Conservation (phyloP, 805 yeast genomes). For the Candida peoriensis region DNA sequence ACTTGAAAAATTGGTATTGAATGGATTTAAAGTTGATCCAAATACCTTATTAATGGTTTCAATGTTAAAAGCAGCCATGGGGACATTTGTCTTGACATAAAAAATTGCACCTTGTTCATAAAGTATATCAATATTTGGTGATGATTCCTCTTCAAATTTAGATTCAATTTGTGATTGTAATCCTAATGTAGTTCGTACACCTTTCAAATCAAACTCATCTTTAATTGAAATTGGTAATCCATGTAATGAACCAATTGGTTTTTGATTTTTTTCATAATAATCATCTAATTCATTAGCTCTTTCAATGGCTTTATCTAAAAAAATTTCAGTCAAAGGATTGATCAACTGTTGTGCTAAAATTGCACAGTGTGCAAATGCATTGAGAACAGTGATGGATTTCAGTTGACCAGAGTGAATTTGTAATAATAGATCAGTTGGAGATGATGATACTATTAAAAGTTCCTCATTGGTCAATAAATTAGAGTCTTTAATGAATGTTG, state of each 20-base stretch:
- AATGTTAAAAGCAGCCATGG: conserved; percentile 41
- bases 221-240: conserved; percentile 62
- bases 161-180: conserved; percentile 32
- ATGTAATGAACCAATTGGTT: conserved; percentile 56
- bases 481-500: conserved; percentile 1
- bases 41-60: conserved; percentile 38
- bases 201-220: conserved; percentile 33
- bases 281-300: conserved; percentile 50
- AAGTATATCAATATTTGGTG: conserved; percentile 34
- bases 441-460: conserved; percentile 33
- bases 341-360: conserved; percentile 47
- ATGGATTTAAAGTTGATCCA: conserved; percentile 41
- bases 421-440: conserved; percentile 24
- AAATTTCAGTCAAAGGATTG: conserved; percentile 27
- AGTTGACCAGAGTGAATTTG: conserved; percentile 25
- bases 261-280: conserved; percentile 37
- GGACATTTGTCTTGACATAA: conserved; percentile 46
- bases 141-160: conserved; percentile 28
- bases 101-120: conserved; percentile 44
- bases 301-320: conserved; percentile 48
- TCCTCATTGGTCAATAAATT: conserved; percentile 23
- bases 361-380: conserved; percentile 52
- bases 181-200: conserved; percentile 43
- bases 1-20: conserved; percentile 32
- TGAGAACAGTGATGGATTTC: conserved; percentile 37